Evolutionary conservation across 192 early-diverging fungal species (phyloP), one percentile per base, ranked within the genome.

Genomic region (Backusella morwellensis): DNA sequence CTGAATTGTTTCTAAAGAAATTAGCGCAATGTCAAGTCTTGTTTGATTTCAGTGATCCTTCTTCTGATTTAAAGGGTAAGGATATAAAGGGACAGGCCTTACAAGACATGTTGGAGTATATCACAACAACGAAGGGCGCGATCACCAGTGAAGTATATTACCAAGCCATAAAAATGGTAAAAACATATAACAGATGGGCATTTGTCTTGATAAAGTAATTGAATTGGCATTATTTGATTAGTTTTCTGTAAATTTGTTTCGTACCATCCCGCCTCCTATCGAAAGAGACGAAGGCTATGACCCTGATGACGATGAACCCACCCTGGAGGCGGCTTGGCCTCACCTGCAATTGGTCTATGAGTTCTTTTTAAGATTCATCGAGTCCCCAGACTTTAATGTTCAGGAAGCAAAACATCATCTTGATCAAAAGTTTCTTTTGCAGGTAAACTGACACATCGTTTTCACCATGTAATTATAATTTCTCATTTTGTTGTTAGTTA

Each of bases 291-390:
- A 98, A 73, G 96, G 94, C 21, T 99, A 96, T 78, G 98, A 99
- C 84, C 97, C 98, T 9, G 98, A 99, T 79, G 98, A 99, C 75
- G 98, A 99, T 82, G 98, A 99, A 82, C 98, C 98, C 6, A 95
- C 97, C 3, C 85, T 99, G 66, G 98, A 99, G 82, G 84, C 93
- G 47, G 95, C 97, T 14, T 99, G 98, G 98, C 97, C 97, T 70
- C 98, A 99, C 85, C 83, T 99, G 56, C 96, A 96, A 79, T 92
- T 98, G 56, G 97, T 99, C 11, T 99, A 99, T 83, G 97, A 97
- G 82, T 97, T 99, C 80, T 98, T 99, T 80, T 86, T 99, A 72
- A 90, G 97, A 41, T 99, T 99, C 84, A 94, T 99, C 36, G 98
- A 99, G 83, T 97, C 94, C 0, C 92, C 95, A 69, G 98, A 99